Percentiles rank a stretch among this genome's conserved stretches.
Evolutionary conservation across 2,329 filamentous ascomycete genomes (phyloP).

Genomic region (Diplodia seriata): DNA sequence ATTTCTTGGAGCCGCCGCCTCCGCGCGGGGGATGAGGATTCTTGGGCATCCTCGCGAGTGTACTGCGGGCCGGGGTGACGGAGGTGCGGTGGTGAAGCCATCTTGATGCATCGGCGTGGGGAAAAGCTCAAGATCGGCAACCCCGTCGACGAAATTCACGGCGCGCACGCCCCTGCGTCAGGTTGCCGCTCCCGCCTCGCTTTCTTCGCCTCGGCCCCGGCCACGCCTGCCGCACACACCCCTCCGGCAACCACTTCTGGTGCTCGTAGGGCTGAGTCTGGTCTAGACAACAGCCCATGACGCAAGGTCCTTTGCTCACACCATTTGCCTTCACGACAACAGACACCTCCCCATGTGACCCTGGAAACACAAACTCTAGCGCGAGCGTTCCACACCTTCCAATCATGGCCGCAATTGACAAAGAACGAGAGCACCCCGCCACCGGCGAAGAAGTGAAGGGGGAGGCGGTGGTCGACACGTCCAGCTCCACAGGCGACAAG

Average conservation of each 20-base stretch:
- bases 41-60: slow-evolving; percentile 52
- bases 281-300: neutral
- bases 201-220: neutral
- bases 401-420: slow-evolving; percentile 14
- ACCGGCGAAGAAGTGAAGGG: slow-evolving; percentile 39
- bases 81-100: slow-evolving; percentile 26
- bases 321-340: slow-evolving; percentile 1
- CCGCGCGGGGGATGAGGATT: slow-evolving; percentile 57
- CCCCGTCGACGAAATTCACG: slow-evolving; percentile 23
- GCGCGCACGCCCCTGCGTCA: slow-evolving; percentile 5
- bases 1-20: slow-evolving; percentile 49
- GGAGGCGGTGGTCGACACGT: slow-evolving; percentile 32
- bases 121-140: slow-evolving; percentile 27
- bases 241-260: slow-evolving; percentile 5
- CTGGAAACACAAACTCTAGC: neutral
- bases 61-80: slow-evolving; percentile 5
- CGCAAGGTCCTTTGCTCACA: slow-evolving; percentile 3
- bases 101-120: slow-evolving; percentile 22
- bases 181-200: slow-evolving; percentile 21
- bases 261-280: slow-evolving; percentile 24
- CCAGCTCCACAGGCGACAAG: slow-evolving; percentile 35
- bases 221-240: neutral
- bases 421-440: slow-evolving; percentile 37
- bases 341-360: neutral
- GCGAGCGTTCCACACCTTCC: neutral